Evolutionary conservation across 306 rosid genomes (phyloP), one percentile per base, ranked within the genome.

Genomic region (Chamaecrista fasciculata): DNA sequence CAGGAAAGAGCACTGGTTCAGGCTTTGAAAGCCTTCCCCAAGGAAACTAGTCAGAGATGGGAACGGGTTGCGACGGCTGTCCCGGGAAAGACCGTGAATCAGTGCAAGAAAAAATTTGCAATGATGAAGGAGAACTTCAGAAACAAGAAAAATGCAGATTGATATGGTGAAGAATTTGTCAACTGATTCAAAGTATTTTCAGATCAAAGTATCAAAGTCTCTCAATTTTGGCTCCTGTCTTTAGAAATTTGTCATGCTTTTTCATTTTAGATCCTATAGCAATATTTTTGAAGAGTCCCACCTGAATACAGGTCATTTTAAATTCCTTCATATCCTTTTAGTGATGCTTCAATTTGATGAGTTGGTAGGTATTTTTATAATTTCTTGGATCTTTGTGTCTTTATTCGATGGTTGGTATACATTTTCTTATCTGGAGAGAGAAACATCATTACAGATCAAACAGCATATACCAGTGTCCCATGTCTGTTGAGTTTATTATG

Each of bases 41-140:
- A 83, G 80, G 94, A 87, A 36, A 67, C 82, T 39, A 63, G 49
- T 40, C 90, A 89, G 58, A 82, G 90, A 16, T 86, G 92, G 96
- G 92, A 86, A 79, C 75, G 89, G 53, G 85, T 86, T 62, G 88
- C 96, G 4, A 71, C 92, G 2, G 88, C 92, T 8, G 87, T 86
- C 49, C 86, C 88, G 0, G 96, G 92, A 67, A 89, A 86, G 80
- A 80, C 79, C 7, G 48, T 89, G 80, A 82, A 78, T 71, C 90
- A 82, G 72, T 89, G 88, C 86, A 89, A 84, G 91, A 84, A 86
- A 67, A 82, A 89, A 31, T 70, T 84, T 63, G 10, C 85, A 1
- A 47, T 67, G 66, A 59, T 89, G 74, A 86, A 80, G 86, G 96
- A 89, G 76, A 82, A 44, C 83, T 86, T 84, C 50, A 80, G 89